phyloP scores from a whole-genome alignment of 164 flowering plant species.

The grape (Vitis vinifera) region ASM3070453v1 NC_081821.1:5578501-5579000 shows the following conservation, averaged over 20 bases:
- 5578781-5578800: neutral
- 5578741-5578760: slow-evolving; percentile 48
- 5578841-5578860: neutral
- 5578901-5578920: neutral
- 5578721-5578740: slow-evolving; percentile 69
- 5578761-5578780: slow-evolving; percentile 47
- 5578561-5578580: slow-evolving; percentile 70
- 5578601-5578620: slow-evolving; percentile 56
- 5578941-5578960: neutral
- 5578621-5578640: slow-evolving; percentile 38
- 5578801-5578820: neutral
- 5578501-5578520: slow-evolving; percentile 35
- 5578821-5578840: neutral
- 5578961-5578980: no score
- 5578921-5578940: neutral
- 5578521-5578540: slow-evolving; percentile 64
- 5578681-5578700: slow-evolving; percentile 67
- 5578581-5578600: slow-evolving; percentile 42
- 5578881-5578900: neutral
- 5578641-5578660: slow-evolving; percentile 56
- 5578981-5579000: no score
- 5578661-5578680: slow-evolving; percentile 59
- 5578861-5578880: neutral
- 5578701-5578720: slow-evolving; percentile 77
- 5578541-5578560: slow-evolving; percentile 97